Percentiles rank a stretch among this genome's conserved stretches.
phyloP scores from a whole-genome alignment of 1,284 basidiomycete genomes.

The Peniophora sp. region DNA sequence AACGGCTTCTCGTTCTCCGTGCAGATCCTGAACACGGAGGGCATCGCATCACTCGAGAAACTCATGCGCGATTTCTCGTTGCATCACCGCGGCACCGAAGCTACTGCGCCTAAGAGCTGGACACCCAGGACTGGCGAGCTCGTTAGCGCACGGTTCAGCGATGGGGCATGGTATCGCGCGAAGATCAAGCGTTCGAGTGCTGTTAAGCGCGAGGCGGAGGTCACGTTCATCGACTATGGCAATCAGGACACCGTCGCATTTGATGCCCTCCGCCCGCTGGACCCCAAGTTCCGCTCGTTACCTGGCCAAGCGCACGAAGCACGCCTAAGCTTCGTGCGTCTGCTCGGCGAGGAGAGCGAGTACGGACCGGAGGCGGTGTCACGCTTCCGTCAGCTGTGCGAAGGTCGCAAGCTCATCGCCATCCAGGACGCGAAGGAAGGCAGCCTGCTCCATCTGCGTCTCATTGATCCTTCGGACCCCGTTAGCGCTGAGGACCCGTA shows the following conservation, averaged over 20 bases:
- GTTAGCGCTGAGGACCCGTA: conserved; percentile 56
- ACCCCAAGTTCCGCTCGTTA: conserved; percentile 78
- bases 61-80: conserved; percentile 91
- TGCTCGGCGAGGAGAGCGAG: conserved; percentile 72
- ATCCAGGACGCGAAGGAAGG: conserved; percentile 86
- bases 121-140: conserved; percentile 79
- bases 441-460: conserved; percentile 69
- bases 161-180: conserved; percentile 92
- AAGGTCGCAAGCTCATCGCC: conserved; percentile 84
- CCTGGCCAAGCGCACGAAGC: conserved; percentile 82
- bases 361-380: conserved; percentile 81
- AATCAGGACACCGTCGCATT: conserved; percentile 83
- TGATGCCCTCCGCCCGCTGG: conserved; percentile 72
- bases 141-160: conserved; percentile 85
- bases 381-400: conserved; percentile 78
- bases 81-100: conserved; percentile 61
- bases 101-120: conserved; percentile 55
- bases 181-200: conserved; percentile 77
- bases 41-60: conserved; percentile 83
- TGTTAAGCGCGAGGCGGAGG: conserved; percentile 82
- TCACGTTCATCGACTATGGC: conserved; percentile 84
- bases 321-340: conserved; percentile 80
- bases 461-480: conserved; percentile 80
- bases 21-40: conserved; percentile 85
- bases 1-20: conserved; percentile 84